Base-by-base conservation (phyloP, 768 basidiomycete species). In the Baorangia bicolor region DNA sequence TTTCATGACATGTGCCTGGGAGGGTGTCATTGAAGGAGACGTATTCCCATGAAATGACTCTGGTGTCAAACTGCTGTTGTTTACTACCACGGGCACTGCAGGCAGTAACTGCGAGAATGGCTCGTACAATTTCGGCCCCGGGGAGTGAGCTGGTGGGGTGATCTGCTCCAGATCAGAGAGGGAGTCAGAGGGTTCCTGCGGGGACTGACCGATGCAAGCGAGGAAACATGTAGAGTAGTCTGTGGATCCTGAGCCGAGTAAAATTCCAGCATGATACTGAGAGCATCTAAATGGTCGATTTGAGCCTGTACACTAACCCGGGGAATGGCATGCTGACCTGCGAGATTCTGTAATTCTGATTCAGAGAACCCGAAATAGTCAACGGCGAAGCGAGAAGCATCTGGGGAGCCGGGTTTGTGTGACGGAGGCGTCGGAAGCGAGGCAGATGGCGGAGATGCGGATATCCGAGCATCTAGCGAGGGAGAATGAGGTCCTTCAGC, bases 381-480 rank as follows among this genome's bases (percentile, higher is more conserved):
- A 41, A 90, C 74, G 10, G 81, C 86, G 64, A 84, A 83, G 55
- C 88, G 79, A 38, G 83, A 80, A 20, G 82, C 81, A 64, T 88
- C 86, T 47, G 88, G 87, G 35, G 86, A 88, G 35, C 82, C 76
- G 18, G 87, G 81, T 61, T 90, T 86, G 63, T 90, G 82, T 23
- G 88, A 85, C 23, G 90, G 90, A 33, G 90, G 90, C 7, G 89
- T 92, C 47, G 88, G 90, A 59, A 92, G 78, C 21, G 88, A 89
- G 42, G 87, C 80, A 16, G 88, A 85, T 23, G 90, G 87, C 3
- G 88, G 81, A 37, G 86, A 79, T 27, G 79, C 79, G 20, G 87
- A 84, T 62, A 92, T 83, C 52, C 90, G 82, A 40, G 87, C 85
- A 66, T 90, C 85, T 21, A 92, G 75, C 46, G 90, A 87, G 33